These are phyloP conservation scores for Vicia faba DNA, from an alignment of 306 rosid genomes.

Conservation along the genomic window DNA sequence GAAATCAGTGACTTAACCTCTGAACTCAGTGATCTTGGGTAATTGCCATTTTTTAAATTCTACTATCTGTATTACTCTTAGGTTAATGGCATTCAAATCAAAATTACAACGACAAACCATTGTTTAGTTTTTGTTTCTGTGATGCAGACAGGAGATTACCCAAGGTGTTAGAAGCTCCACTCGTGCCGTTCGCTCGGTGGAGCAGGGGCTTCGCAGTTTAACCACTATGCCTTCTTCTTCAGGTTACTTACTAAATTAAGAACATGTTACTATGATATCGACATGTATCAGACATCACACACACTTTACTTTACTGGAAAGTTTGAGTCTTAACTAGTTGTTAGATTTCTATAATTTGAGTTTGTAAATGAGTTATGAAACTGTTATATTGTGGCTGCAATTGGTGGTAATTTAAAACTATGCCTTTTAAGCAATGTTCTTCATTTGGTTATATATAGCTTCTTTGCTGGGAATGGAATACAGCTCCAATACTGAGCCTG, in stretches of 20 bases:
- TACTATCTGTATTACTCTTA: too few relatives aligned
- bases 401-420: too few relatives aligned
- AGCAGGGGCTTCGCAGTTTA: conserved; percentile 67
- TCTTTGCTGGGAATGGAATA: conserved; percentile 57
- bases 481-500: conserved; percentile 41
- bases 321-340: too few relatives aligned
- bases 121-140: conserved; percentile 9
- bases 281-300: too few relatives aligned
- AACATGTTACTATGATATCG: too few relatives aligned
- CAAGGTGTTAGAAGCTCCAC: conserved; percentile 91
- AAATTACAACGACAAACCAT: not conserved
- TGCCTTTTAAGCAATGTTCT: conserved; percentile 29
- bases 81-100: too few relatives aligned
- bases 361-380: too few relatives aligned
- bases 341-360: too few relatives aligned
- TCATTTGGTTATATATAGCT: conserved; percentile 63
- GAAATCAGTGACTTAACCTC: conserved; percentile 88
- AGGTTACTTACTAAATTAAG: conserved; percentile 70
- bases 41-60: too few relatives aligned
- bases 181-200: conserved; percentile 67
- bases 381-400: too few relatives aligned
- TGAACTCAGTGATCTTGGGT: conserved; percentile 90
- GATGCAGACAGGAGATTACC: conserved; percentile 71
- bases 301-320: too few relatives aligned
- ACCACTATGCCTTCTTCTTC: conserved; percentile 58